phyloP scores from a whole-genome alignment of 2,329 filamentous ascomycete species.

The Akanthomyces lecanii region DNA sequence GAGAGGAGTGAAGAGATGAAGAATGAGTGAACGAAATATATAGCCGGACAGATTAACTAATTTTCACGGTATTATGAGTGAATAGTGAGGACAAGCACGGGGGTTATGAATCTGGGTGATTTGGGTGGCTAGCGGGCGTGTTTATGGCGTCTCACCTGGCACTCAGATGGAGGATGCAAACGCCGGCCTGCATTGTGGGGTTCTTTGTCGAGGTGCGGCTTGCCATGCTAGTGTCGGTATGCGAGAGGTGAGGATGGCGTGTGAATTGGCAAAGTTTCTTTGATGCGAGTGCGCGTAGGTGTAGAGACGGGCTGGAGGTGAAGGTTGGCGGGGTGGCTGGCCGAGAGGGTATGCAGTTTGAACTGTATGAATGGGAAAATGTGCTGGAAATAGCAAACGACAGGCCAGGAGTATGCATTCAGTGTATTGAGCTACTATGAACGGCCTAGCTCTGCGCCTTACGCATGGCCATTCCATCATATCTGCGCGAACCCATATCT shows the following conservation, averaged over 20 bases:
- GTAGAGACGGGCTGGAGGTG: not conserved
- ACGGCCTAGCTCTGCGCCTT: no score
- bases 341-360: not conserved
- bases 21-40: not conserved
- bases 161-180: slow-evolving; percentile 6
- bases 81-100: not conserved
- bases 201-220: slow-evolving; percentile 4
- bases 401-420: no score
- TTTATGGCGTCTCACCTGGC: not conserved
- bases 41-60: not conserved
- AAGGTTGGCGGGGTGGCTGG: not conserved
- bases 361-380: no score
- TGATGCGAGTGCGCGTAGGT: not conserved
- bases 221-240: slow-evolving; percentile 8
- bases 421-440: no score
- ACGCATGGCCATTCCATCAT: no score
- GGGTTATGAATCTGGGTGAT: not conserved
- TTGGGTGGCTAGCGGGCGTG: not conserved
- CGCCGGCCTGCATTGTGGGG: not conserved
- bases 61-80: not conserved
- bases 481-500: no score
- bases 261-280: not conserved
- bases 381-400: no score
- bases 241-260: not conserved
- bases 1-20: not conserved